Conservation (phyloP, 371 early-diverging fungal genomes). For the Mycotypha africana region DNA sequence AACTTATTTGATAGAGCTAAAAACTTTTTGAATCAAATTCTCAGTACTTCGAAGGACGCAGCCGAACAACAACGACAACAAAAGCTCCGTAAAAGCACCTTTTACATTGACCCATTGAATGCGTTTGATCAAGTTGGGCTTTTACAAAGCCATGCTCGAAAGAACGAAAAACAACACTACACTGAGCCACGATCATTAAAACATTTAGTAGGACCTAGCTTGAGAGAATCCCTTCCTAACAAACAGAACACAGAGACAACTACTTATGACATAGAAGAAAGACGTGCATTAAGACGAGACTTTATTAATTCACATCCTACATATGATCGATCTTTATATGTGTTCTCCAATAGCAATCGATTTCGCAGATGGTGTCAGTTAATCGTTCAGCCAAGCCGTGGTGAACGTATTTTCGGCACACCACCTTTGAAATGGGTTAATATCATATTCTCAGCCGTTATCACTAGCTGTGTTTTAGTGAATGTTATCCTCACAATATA, state of each 20-base stretch:
- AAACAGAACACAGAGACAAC: constrained; percentile 26
- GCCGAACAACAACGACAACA: neutral
- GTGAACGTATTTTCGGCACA: constrained; percentile 49
- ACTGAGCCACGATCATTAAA: constrained; percentile 23
- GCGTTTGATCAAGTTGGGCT: constrained; percentile 21
- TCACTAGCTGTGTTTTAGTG: constrained; percentile 41
- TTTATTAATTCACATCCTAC: constrained; percentile 58
- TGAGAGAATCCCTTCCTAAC: constrained; percentile 21
- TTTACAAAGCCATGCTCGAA: constrained; percentile 19
- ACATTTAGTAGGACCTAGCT: constrained; percentile 20
- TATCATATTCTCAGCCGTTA: constrained; percentile 37
- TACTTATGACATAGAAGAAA: constrained; percentile 33
- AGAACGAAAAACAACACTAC: neutral
- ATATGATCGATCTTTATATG: constrained; percentile 56
- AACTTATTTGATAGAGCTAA: constrained; percentile 1
- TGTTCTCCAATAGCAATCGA: constrained; percentile 45
- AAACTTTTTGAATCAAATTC: constrained; percentile 4
- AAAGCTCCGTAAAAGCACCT: neutral
- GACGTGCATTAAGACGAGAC: constrained; percentile 44
- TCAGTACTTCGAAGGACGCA: neutral
- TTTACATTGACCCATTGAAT: constrained; percentile 10
- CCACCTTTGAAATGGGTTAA: constrained; percentile 33
- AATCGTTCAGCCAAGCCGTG: constrained; percentile 49
- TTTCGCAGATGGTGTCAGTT: constrained; percentile 55
- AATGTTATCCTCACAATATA: constrained; percentile 51